Base-by-base conservation (phyloP, 305 asterid species). In the Fraxinus greggii region DNA sequence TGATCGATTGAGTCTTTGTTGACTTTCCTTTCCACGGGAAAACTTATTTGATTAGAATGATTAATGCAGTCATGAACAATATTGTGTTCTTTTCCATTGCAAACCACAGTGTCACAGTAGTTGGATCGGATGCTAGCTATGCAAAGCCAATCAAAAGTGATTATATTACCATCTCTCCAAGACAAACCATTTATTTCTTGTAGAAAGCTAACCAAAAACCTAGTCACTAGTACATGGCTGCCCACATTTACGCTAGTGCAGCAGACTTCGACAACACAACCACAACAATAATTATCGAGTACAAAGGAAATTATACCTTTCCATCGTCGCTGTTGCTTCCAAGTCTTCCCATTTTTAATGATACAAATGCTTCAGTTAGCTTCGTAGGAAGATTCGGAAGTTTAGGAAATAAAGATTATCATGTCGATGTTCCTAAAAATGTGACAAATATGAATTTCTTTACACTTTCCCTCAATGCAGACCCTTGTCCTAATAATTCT, bases 121-220 rank as follows among this genome's bases (percentile, higher is more conserved):
- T 93, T 0, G 95, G 94, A 83, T 67, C 92, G 0, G 95, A 93
- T 7, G 97, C 84, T 3, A 63, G 84, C 73, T 93, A 93, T 83
- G 82, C 88, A 4, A 91, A 90, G 84, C 94, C 87, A 5, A 76
- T 90, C 24, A 86, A 65, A 1, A 85, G 77, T 4, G 85, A 89
- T 36, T 85, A 85, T 78, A 77, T 91, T 5, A 33, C 89, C 23
- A 92, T 92, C 23, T 0, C 97, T n/a, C n/a, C 97, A 0, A 95
- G 95, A 0, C 89, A 92, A 78, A 89, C 95, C 28, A 79, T 91
- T 0, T 94, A 92, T 29, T 76, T 87, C 79, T 75, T 91, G 67
- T 29, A 91, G 0, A 76, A 87, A 38, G 94, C 97, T 4, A 83
- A 91, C 83, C 92, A 91, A 33, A 65, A 28, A 7, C 90, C 89